Evolutionary conservation across 495 filamentous ascomycete genomes (phyloP), one percentile per base, ranked within the genome.

Genomic region (Talaromyces borbonicus): DNA sequence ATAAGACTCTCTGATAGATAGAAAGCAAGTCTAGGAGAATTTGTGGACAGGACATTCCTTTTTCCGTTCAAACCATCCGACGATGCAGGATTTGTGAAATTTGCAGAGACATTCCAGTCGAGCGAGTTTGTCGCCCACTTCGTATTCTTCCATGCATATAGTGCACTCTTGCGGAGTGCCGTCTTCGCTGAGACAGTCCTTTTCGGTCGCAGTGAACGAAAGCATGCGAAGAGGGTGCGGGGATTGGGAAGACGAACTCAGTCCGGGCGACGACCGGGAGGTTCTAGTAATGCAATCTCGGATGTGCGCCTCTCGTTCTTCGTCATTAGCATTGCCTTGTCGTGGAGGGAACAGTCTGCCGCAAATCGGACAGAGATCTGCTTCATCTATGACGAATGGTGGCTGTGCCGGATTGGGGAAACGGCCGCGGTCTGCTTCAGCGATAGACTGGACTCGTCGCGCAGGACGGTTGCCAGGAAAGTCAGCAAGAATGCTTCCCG

Each of bases 121-220:
- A 5, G 81, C 87, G 77, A 97, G 81, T 40, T 78, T 66, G 46
- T 84, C 79, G 2, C 90, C 92, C 8, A 81, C 83, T 53, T 85
- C 83, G 58, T 94, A 97, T 54, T 98, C 93, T 60, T 95, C 93
- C 52, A 98, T 83, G 54, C 92, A 98, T 47, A 98, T 96, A 2
- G 87, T 83, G 59, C 92, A 98, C 62, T 98, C 92, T 6, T 71
- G 67, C 20, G 55, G 47, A 19, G 59, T 57, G 6, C 75, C 74
- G 45, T 75, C 80, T 43, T 82, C 77, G 18, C 80, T 81, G 6
- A 89, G 67, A 54, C 87, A 92, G 59, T 98, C 92, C 65, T 96
- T 95, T 57, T 95, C 90, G 1, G 82, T 92, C 1, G 92, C 92
- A 14, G 66, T 68, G 56, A 92, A 97, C n/a, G 70, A 53, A 3